Conservation (phyloP, 164 flowering plant species). For the Aristolochia californica region DNA sequence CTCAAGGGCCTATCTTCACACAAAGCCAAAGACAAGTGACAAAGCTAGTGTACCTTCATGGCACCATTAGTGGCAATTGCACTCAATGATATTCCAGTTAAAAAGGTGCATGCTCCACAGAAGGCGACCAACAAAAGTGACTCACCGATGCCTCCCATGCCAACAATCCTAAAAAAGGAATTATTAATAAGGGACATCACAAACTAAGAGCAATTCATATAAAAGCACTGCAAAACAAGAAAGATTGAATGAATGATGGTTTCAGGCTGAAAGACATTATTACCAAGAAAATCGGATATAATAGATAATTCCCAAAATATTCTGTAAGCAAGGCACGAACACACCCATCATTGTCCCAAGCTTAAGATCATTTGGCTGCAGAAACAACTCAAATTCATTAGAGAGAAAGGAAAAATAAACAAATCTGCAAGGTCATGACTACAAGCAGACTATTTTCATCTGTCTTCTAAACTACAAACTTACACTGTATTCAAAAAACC, state of each 20-base stretch:
- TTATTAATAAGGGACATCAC: constrained; percentile 4
- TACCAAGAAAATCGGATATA: constrained; percentile 98
- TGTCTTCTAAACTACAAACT: too few species aligned
- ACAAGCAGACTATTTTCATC: too few species aligned
- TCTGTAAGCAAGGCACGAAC: constrained; percentile 97
- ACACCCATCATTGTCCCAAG: constrained; percentile 98
- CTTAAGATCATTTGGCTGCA: constrained; percentile 57
- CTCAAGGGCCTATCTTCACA: too few species aligned
- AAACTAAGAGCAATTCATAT: background rate
- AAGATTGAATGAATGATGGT: background rate
- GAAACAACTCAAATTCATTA: constrained; percentile 3
- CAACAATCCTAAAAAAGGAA: constrained; percentile 99
- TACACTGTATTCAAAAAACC: too few species aligned
- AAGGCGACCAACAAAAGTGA: constrained; percentile 81
- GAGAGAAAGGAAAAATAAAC: background rate
- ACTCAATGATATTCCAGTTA: constrained; percentile 87
- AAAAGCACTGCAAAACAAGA: background rate
- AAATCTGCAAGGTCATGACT: too few species aligned
- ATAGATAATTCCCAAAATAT: constrained; percentile 93
- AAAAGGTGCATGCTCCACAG: constrained; percentile 90
- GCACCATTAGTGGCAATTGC: constrained; percentile 99
- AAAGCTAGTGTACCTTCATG: constrained; percentile 68
- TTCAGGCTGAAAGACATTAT: constrained; percentile 1
- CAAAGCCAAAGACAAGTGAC: background rate
- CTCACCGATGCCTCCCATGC: constrained; percentile 95